phyloP scores from a whole-genome alignment of 2,329 filamentous ascomycete species.

The Aspergillus niger region DNA sequence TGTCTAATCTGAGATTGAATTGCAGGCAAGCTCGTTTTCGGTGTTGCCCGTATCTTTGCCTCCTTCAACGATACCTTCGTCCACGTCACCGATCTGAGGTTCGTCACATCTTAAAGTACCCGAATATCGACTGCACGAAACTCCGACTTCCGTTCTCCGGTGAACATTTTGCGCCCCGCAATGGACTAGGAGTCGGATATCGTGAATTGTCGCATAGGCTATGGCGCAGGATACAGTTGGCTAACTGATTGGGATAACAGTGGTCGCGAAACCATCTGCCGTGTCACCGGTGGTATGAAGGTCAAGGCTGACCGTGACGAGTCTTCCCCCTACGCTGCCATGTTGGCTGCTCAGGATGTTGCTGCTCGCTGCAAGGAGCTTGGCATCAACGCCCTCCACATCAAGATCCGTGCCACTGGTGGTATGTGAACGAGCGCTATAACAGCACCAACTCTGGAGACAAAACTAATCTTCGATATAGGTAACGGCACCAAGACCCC shows the following conservation, averaged over 20 bases:
- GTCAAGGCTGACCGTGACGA: constrained; percentile 99
- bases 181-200: not conserved
- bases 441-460: not conserved
- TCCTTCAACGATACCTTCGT: constrained; percentile 95
- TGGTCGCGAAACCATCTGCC: constrained; percentile 99
- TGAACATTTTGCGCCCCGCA: not conserved
- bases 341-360: constrained; percentile 99
- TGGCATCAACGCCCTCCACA: constrained; percentile 93
- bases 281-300: constrained; percentile 99
- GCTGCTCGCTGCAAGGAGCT: constrained; percentile 86
- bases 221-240: not conserved
- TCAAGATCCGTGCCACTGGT: constrained; percentile 99
- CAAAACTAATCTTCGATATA: constrained; percentile 34
- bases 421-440: constrained; percentile 58
- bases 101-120: constrained; percentile 40
- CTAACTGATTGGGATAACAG: constrained; percentile 51
- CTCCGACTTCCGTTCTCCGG: not conserved
- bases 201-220: not conserved
- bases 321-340: constrained; percentile 99
- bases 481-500: constrained; percentile 99
- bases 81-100: constrained; percentile 99
- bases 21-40: constrained; percentile 92
- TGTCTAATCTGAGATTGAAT: constrained; percentile 15
- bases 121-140: not conserved
- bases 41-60: constrained; percentile 96